These are phyloP conservation scores for Corymbia calophylla DNA, from an alignment of 441 rosid genomes.

Conservation along the genomic window DNA sequence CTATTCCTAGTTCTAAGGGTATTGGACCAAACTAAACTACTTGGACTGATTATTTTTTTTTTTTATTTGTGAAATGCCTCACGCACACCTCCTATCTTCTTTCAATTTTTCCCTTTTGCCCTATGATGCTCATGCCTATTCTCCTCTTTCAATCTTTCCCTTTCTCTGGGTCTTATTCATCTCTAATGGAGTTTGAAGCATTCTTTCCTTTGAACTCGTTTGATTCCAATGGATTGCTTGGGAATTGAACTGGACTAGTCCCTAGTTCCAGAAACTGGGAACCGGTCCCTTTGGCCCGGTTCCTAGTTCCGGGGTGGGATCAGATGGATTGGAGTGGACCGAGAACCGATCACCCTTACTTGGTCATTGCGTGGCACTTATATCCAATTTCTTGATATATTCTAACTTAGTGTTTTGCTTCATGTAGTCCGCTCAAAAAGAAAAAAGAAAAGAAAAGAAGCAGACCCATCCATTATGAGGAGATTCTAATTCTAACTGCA, in stretches of 20 bases:
- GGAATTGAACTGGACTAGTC: not conserved
- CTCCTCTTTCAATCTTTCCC: not conserved
- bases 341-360: not conserved
- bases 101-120: not conserved
- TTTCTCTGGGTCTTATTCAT: not conserved
- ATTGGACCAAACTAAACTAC: too few relatives aligned
- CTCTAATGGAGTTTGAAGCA: not conserved
- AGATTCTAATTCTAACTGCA: not conserved
- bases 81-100: not conserved
- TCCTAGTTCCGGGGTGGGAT: not conserved
- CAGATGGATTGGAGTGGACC: rapidly evolving
- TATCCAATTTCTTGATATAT: too few relatives aligned
- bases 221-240: not conserved
- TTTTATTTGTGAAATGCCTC: not conserved
- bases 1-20: too few relatives aligned
- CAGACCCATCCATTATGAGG: not conserved
- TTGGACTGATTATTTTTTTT: too few relatives aligned
- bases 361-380: not conserved
- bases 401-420: too few relatives aligned
- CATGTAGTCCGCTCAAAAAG: too few relatives aligned
- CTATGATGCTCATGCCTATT: not conserved
- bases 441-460: not conserved
- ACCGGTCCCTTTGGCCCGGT: not conserved
- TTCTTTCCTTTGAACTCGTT: not conserved
- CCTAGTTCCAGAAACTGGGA: too few relatives aligned